Evolutionary conservation across 768 basidiomycete genomes (phyloP).

Genomic region (Clitopilus passeckerianus): DNA sequence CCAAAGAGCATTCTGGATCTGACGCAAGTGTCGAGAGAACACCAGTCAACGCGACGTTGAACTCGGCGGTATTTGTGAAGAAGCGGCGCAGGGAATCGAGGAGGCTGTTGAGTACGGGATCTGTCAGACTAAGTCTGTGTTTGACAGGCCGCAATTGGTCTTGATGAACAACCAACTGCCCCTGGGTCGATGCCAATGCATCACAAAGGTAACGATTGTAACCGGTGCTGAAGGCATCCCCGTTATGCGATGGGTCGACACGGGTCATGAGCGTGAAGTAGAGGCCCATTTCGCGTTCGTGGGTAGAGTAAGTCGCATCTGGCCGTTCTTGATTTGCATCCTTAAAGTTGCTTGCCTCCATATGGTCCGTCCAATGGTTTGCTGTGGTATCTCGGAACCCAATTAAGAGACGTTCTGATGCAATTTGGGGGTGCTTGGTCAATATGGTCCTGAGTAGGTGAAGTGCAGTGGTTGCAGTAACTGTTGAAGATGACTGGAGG

Average conservation of each 20-base stretch:
- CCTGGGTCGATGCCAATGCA: constrained; percentile 63
- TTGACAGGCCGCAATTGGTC: constrained; percentile 43
- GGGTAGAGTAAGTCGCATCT: constrained; percentile 70
- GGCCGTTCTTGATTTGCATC: constrained; percentile 59
- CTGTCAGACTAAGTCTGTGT: constrained; percentile 76
- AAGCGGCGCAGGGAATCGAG: constrained; percentile 72
- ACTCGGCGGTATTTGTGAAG: constrained; percentile 81
- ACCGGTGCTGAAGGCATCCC: constrained; percentile 76
- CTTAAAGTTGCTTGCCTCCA: constrained; percentile 7
- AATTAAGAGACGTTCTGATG: constrained; percentile 63
- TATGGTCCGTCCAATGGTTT: not conserved
- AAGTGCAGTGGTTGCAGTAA: constrained; percentile 71
- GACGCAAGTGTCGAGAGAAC: constrained; percentile 73
- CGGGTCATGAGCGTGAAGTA: constrained; percentile 78
- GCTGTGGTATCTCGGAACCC: constrained; percentile 67
- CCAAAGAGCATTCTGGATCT: constrained; percentile 82
- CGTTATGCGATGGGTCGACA: constrained; percentile 63
- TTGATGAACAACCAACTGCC: constrained; percentile 53
- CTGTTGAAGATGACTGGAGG: constrained; percentile 58
- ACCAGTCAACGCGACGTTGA: constrained; percentile 85
- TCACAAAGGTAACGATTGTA: constrained; percentile 82
- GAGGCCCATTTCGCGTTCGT: constrained; percentile 79
- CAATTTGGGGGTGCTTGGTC: constrained; percentile 57
- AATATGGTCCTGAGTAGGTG: constrained; percentile 79
- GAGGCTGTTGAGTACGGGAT: constrained; percentile 66